A percentile compares a stretch with the other conserved stretches of the same genome.
Conservation (phyloP, 164 flowering plant genomes). For the Annona squamosa region DNA sequence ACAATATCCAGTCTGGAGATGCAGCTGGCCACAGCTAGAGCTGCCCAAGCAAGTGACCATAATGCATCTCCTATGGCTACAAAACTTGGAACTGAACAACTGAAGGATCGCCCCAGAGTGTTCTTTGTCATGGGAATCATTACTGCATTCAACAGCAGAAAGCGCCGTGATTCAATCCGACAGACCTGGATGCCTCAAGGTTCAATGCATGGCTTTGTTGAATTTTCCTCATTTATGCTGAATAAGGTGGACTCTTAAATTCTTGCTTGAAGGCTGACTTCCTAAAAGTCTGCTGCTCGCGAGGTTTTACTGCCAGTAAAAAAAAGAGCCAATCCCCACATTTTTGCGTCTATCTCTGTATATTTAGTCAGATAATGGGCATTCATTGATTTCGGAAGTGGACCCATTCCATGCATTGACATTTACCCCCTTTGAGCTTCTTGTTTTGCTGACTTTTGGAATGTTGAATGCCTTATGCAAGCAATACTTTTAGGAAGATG, state of each 20-base stretch:
- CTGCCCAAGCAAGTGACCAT: constrained; percentile 40
- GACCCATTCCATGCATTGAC: not conserved
- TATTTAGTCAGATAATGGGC: not conserved
- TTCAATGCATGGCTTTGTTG: constrained; percentile 11
- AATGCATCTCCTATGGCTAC: constrained; percentile 36
- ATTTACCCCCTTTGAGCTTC: not conserved
- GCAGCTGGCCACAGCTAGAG: constrained; percentile 76
- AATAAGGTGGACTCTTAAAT: not conserved
- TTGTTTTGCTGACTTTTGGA: not conserved
- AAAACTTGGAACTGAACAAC: constrained; percentile 24
- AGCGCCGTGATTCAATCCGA: constrained; percentile 81
- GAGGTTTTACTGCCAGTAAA: not conserved
- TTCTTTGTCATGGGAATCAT: constrained; percentile 93
- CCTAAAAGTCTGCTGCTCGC: not conserved
- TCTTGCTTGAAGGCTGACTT: too few relatives aligned
- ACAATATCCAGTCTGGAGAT: constrained; percentile 79
- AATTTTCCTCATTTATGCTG: not conserved
- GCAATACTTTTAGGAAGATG: not conserved
- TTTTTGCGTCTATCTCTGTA: not conserved
- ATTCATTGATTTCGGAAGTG: not conserved
- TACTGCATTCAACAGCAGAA: constrained; percentile 92
- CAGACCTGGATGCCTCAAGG: constrained; percentile 97
- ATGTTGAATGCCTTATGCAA: not conserved
- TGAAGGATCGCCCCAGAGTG: constrained; percentile 46
- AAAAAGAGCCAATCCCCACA: not conserved